A percentile compares a stretch with the other conserved stretches of the same genome.
Evolutionary conservation across 2,329 filamentous ascomycete genomes (phyloP).

Genomic region (Cryphonectria parasitica): DNA sequence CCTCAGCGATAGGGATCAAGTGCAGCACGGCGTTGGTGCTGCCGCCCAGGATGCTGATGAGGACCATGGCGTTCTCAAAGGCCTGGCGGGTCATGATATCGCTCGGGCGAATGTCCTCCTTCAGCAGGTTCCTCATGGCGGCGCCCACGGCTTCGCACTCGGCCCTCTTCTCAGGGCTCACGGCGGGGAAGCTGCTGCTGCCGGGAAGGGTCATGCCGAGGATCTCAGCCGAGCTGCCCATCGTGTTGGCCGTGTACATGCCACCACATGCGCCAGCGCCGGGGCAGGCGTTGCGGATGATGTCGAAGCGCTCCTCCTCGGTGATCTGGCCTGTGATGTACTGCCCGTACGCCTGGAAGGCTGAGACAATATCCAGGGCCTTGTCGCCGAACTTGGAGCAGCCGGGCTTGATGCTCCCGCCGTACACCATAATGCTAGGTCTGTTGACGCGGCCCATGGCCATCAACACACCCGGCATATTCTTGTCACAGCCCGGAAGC

Average conservation of each 20-base stretch:
- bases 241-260: slow-evolving; percentile 81
- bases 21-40: slow-evolving; percentile 87
- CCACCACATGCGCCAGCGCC: slow-evolving; percentile 83
- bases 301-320: slow-evolving; percentile 90
- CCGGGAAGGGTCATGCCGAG: slow-evolving; percentile 82
- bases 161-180: slow-evolving; percentile 69
- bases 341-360: slow-evolving; percentile 97
- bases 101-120: slow-evolving; percentile 74
- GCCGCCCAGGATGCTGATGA: slow-evolving; percentile 81
- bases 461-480: slow-evolving; percentile 93
- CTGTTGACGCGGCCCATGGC: slow-evolving; percentile 95
- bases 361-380: slow-evolving; percentile 90
- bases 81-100: slow-evolving; percentile 81
- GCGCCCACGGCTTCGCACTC: slow-evolving; percentile 75
- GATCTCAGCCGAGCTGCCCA: slow-evolving; percentile 74
- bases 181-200: slow-evolving; percentile 78
- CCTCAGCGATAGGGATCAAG: slow-evolving; percentile 81
- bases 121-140: slow-evolving; percentile 74
- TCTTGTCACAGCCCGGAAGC: slow-evolving; percentile 98
- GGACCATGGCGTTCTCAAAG: slow-evolving; percentile 84
- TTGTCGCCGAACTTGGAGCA: slow-evolving; percentile 73
- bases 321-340: slow-evolving; percentile 90
- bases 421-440: slow-evolving; percentile 96
- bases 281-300: slow-evolving; percentile 89
- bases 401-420: slow-evolving; percentile 89